Percentiles rank a stretch among this genome's conserved stretches.
Evolutionary conservation across 2,329 filamentous ascomycete species (phyloP).

Genomic region (Fusarium lateritium): DNA sequence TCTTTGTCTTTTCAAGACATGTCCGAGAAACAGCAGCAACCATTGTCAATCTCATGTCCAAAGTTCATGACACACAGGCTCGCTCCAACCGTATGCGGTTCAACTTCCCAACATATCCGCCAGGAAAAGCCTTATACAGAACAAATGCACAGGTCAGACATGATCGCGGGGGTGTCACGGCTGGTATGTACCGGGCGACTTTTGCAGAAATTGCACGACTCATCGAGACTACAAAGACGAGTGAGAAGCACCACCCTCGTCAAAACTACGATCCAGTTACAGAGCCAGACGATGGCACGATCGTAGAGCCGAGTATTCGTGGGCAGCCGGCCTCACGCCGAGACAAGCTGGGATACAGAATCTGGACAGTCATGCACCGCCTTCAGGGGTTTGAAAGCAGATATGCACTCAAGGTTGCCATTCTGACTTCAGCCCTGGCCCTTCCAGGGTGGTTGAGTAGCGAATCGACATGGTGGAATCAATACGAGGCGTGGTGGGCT

Average conservation of each 20-base stretch:
- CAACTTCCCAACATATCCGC: slow-evolving; percentile 67
- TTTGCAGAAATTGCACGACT: slow-evolving; percentile 61
- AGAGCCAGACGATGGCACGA: slow-evolving; percentile 52
- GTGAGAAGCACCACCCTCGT: slow-evolving; percentile 51
- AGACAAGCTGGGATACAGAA: slow-evolving; percentile 60
- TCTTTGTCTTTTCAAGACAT: slow-evolving; percentile 70
- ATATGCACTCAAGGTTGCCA: slow-evolving; percentile 70
- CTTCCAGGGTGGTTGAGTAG: slow-evolving; percentile 67
- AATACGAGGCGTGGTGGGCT: slow-evolving; percentile 71
- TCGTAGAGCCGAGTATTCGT: slow-evolving; percentile 58
- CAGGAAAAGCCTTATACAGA: slow-evolving; percentile 66
- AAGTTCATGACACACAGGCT: slow-evolving; percentile 64
- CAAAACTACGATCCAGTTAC: slow-evolving; percentile 42
- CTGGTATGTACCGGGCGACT: slow-evolving; percentile 64
- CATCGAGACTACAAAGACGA: slow-evolving; percentile 60
- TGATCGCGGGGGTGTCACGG: slow-evolving; percentile 71
- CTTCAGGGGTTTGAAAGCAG: slow-evolving; percentile 71
- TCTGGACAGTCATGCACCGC: slow-evolving; percentile 66
- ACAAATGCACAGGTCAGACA: slow-evolving; percentile 71
- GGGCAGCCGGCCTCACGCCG: slow-evolving; percentile 53
- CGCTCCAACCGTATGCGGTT: slow-evolving; percentile 58
- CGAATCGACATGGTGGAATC: slow-evolving; percentile 67
- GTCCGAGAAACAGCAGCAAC: slow-evolving; percentile 66
- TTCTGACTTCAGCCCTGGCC: slow-evolving; percentile 66
- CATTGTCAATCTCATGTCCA: slow-evolving; percentile 62